Conservation (phyloP, 768 basidiomycete genomes). For the Panus rudis region DNA sequence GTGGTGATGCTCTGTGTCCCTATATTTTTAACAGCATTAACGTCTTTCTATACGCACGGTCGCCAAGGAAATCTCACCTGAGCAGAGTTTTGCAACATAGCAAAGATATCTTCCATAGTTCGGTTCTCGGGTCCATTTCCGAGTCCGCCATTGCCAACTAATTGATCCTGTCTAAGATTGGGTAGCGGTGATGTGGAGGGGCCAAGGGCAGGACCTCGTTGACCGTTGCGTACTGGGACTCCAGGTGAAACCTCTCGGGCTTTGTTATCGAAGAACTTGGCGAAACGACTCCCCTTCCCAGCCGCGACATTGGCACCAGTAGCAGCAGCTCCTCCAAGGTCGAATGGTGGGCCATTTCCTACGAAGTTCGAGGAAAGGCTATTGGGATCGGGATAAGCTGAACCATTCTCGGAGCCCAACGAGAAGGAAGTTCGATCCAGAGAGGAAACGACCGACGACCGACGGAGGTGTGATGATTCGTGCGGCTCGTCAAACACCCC, state of each 20-base stretch:
- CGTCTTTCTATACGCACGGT: background rate
- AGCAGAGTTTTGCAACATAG: conserved; percentile 73
- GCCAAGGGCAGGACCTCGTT: conserved; percentile 32
- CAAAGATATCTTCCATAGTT: conserved; percentile 74
- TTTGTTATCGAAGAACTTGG: conserved; percentile 84
- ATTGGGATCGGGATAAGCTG: conserved; percentile 13
- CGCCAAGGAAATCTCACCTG: conserved; percentile 44
- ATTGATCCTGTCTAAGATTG: conserved; percentile 39
- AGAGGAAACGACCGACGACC: conserved; percentile 10
- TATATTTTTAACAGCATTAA: conserved; percentile 6
- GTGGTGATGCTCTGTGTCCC: conserved; percentile 20
- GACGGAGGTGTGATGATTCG: conserved; percentile 15
- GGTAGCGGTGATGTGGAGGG: conserved; percentile 41
- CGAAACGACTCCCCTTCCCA: conserved; percentile 75
- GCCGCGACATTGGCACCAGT: conserved; percentile 40
- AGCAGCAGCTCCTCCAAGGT: conserved; percentile 14
- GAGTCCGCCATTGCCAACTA: conserved; percentile 24
- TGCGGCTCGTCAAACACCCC: conserved; percentile 17
- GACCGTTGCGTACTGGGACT: conserved; percentile 17
- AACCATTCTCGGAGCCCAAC: conserved; percentile 11
- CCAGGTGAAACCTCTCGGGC: conserved; percentile 40
- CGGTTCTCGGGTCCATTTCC: conserved; percentile 42
- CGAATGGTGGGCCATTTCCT: conserved; percentile 9
- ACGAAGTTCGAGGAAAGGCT: conserved; percentile 7
- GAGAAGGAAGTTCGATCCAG: conserved; percentile 16